Percentiles rank a stretch among this genome's conserved stretches.
Conservation (phyloP, 1,284 basidiomycete species). For the Pyrrhoderma noxium region DNA sequence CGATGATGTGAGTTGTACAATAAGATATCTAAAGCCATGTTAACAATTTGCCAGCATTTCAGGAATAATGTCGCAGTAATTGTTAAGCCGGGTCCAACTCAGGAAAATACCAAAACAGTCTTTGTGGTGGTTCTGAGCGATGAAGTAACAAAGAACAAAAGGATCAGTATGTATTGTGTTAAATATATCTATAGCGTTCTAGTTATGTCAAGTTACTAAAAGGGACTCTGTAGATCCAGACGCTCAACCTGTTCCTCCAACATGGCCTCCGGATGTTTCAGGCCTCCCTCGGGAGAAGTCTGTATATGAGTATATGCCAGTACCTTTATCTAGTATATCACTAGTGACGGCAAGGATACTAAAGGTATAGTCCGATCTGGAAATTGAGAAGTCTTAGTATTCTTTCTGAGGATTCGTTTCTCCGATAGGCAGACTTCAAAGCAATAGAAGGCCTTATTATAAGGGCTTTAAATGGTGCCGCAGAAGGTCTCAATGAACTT, state of each 20-base stretch:
- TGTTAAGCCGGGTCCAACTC: slow-evolving; percentile 61
- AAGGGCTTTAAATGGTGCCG: slow-evolving; percentile 49
- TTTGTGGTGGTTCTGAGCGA: slow-evolving; percentile 74
- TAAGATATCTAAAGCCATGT: background rate
- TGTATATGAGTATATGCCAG: slow-evolving; percentile 62
- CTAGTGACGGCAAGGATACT: slow-evolving; percentile 66
- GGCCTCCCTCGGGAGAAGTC: slow-evolving; percentile 40
- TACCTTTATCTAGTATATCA: slow-evolving; percentile 71
- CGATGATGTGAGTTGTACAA: slow-evolving; percentile 56
- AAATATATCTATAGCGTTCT: background rate
- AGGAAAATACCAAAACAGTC: slow-evolving; percentile 52
- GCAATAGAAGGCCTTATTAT: slow-evolving; percentile 63
- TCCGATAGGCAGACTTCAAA: slow-evolving; percentile 59
- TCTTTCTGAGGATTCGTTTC: background rate
- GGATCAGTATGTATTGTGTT: slow-evolving; percentile 39
- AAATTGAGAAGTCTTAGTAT: background rate
- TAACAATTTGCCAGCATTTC: slow-evolving; percentile 59
- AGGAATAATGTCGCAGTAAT: slow-evolving; percentile 69
- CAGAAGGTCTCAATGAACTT: slow-evolving; percentile 40
- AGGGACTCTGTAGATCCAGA: slow-evolving; percentile 50
- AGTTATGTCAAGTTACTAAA: slow-evolving; percentile 1
- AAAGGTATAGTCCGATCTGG: slow-evolving; percentile 49
- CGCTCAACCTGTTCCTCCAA: slow-evolving; percentile 55
- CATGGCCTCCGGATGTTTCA: slow-evolving; percentile 60
- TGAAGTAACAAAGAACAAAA: slow-evolving; percentile 48